Conservation (phyloP, 495 filamentous ascomycete species). For the Aspergillus funiculosus region DNA sequence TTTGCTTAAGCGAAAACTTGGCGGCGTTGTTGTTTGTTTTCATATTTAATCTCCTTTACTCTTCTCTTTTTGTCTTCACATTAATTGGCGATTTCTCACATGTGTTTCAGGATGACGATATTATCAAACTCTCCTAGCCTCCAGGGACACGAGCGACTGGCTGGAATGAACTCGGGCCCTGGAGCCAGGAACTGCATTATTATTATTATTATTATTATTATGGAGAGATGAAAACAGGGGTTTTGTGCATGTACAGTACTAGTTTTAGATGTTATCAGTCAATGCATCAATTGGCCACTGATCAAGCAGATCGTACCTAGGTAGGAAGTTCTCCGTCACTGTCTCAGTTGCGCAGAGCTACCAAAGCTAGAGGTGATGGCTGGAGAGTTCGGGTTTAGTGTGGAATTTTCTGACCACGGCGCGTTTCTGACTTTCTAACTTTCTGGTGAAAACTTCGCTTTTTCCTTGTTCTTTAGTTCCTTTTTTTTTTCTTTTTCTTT, state of each 20-base stretch:
- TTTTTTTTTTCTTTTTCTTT: not conserved
- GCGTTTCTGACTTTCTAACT: not conserved
- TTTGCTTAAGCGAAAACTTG: slow-evolving; percentile 55
- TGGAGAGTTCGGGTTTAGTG: not conserved
- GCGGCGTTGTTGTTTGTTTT: slow-evolving; percentile 23
- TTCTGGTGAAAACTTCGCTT: too few relatives aligned
- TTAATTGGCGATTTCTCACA: slow-evolving; percentile 1
- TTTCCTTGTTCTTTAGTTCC: not conserved
- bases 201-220: too few relatives aligned
- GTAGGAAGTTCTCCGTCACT: too few relatives aligned
- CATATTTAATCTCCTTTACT: slow-evolving; percentile 15
- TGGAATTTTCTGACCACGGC: not conserved
- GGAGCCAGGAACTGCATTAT: not conserved
- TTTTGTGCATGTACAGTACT: slow-evolving; percentile 14
- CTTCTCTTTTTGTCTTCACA: slow-evolving; percentile 8
- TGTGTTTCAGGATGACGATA: slow-evolving; percentile 17
- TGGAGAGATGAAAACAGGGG: slow-evolving; percentile 6
- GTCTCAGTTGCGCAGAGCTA: not conserved
- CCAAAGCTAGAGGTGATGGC: too few relatives aligned
- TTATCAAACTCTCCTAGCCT: slow-evolving; percentile 14
- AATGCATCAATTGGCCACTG: too few relatives aligned
- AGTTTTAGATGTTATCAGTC: slow-evolving; percentile 6
- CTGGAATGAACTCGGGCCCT: slow-evolving; percentile 4
- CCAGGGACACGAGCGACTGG: slow-evolving; percentile 26
- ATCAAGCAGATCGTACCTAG: too few relatives aligned